phyloP scores from a whole-genome alignment of 1,284 basidiomycete species.

The Cutaneotrichosporon dermatis region DNA sequence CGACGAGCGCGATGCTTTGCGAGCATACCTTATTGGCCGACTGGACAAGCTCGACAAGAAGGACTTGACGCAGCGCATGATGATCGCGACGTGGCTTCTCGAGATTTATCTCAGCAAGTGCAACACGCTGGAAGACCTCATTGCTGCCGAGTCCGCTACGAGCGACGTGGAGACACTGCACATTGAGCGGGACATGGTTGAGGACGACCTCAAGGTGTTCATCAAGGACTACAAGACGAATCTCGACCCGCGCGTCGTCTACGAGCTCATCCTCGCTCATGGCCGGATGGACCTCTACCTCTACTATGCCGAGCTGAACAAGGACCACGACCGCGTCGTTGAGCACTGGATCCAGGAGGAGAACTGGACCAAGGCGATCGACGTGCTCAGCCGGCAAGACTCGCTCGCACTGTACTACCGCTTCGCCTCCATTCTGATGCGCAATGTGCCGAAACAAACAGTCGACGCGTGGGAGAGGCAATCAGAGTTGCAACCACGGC shows the following conservation, averaged over 20 bases:
- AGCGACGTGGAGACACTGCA: conserved; percentile 81
- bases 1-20: conserved; percentile 83
- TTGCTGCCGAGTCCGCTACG: conserved; percentile 67
- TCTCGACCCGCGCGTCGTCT: conserved; percentile 77
- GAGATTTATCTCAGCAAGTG: conserved; percentile 97
- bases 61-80: conserved; percentile 91
- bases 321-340: conserved; percentile 78
- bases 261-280: conserved; percentile 88
- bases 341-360: conserved; percentile 89
- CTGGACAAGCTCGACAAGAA: conserved; percentile 75
- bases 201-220: conserved; percentile 89
- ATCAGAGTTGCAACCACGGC: conserved; percentile 69
- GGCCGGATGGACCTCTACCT: conserved; percentile 89
- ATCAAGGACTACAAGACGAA: conserved; percentile 87
- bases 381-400: conserved; percentile 78
- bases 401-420: conserved; percentile 88
- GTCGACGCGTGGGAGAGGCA: conserved; percentile 90
- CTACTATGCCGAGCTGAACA: conserved; percentile 77
- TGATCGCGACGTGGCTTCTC: conserved; percentile 97
- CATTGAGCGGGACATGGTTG: conserved; percentile 74
- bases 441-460: conserved; percentile 77
- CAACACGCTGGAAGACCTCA: conserved; percentile 83
- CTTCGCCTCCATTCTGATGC: conserved; percentile 82
- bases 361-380: conserved; percentile 85
- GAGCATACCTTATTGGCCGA: conserved; percentile 83